These are phyloP conservation scores for Typha latifolia DNA, from an alignment of 176 grass and related monocot species.

Conservation along the genomic window DNA sequence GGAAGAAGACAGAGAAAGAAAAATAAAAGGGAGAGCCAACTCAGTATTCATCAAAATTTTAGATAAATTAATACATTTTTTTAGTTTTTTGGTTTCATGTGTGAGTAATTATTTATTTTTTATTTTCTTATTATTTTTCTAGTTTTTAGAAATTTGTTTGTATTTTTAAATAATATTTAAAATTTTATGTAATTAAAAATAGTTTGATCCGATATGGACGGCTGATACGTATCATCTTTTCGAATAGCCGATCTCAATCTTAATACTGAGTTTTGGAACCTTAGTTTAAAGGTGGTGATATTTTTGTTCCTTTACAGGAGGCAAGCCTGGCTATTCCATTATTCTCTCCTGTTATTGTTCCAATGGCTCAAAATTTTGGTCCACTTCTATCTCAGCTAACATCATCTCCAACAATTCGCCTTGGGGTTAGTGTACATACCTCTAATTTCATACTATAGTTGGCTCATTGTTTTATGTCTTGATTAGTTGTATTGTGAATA, in stretches of 20 bases:
- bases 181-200: no score
- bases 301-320: slow-evolving; percentile 52
- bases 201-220: no score
- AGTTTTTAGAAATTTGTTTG: no score
- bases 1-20: neutral
- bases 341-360: slow-evolving; percentile 94
- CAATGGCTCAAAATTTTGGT: slow-evolving; percentile 93
- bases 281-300: neutral
- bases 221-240: no score
- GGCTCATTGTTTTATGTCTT: neutral
- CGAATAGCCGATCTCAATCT: no score
- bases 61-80: no score
- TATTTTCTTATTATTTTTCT: no score
- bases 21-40: neutral
- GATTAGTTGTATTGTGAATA: neutral
- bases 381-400: slow-evolving; percentile 79
- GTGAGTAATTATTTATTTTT: no score
- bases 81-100: no score
- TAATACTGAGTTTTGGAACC: no score
- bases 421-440: slow-evolving; percentile 43
- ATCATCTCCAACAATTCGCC: slow-evolving; percentile 66
- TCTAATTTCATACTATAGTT: slow-evolving; percentile 9
- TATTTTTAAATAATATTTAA: no score
- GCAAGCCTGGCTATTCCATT: slow-evolving; percentile 74
- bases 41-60: no score